These are phyloP conservation scores for Psilocybe cubensis DNA, from an alignment of 768 basidiomycete genomes.

Conservation along the genomic window DNA sequence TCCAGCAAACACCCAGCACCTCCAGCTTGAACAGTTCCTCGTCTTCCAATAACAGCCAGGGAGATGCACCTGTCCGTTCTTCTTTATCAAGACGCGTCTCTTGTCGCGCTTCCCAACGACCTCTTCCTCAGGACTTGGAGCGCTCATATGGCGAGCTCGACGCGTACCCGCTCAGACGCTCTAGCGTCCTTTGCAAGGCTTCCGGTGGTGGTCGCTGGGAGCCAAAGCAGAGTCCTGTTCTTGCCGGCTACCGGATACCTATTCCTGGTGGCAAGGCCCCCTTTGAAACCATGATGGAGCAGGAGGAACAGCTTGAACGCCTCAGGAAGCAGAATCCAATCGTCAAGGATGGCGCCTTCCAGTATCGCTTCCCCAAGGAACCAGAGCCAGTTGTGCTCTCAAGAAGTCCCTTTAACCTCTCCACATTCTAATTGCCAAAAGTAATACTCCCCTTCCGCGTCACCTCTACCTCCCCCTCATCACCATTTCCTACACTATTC, in stretches of 20 bases:
- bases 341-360: constrained; percentile 66
- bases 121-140: constrained; percentile 43
- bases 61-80: too few species aligned
- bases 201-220: constrained; percentile 83
- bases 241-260: constrained; percentile 56
- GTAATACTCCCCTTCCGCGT: constrained; percentile 15
- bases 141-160: constrained; percentile 72
- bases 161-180: constrained; percentile 71
- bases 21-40: constrained; percentile 38
- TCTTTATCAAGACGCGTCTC: constrained; percentile 28
- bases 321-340: constrained; percentile 61
- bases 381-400: constrained; percentile 47
- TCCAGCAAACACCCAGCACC: constrained; percentile 34
- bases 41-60: constrained; percentile 38
- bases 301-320: constrained; percentile 58
- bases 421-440: constrained; percentile 57
- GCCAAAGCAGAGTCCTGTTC: constrained; percentile 55
- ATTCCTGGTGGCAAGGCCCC: constrained; percentile 68
- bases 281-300: constrained; percentile 73
- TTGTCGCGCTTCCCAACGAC: constrained; percentile 37
- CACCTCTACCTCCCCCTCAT: constrained; percentile 9
- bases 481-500: not conserved
- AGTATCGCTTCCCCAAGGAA: constrained; percentile 60
- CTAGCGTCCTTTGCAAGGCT: constrained; percentile 74
- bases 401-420: constrained; percentile 52